Conservation (phyloP, 2,329 filamentous ascomycete genomes). For the Colletotrichum sp. region DNA sequence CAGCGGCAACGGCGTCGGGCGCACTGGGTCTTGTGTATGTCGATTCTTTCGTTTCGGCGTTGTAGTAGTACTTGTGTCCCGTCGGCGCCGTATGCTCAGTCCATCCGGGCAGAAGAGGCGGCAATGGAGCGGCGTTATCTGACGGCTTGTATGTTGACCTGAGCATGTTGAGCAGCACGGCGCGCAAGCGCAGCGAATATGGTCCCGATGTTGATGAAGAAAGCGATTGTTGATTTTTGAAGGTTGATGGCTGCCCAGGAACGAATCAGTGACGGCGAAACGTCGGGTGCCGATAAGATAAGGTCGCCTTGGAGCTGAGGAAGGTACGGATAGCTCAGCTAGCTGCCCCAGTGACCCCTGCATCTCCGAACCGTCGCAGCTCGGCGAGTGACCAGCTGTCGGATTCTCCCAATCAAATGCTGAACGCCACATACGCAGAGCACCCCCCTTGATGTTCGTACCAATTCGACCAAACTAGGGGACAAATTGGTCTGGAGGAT, state of each 20-base stretch:
- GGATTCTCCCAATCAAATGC: not conserved
- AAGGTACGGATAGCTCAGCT: not conserved
- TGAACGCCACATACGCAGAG: not conserved
- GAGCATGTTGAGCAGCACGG: constrained; percentile 58
- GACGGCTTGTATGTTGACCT: constrained; percentile 78
- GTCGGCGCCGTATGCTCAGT: constrained; percentile 91
- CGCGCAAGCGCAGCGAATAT: not conserved
- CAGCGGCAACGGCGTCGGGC: constrained; percentile 20
- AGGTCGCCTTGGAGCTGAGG: not conserved
- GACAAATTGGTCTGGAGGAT: not conserved
- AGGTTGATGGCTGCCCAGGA: not conserved
- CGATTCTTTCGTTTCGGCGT: constrained; percentile 80
- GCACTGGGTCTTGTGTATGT: constrained; percentile 80
- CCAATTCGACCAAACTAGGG: not conserved
- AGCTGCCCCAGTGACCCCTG: not conserved
- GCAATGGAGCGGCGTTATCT: constrained; percentile 38
- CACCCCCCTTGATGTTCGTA: not conserved
- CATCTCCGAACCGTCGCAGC: not conserved
- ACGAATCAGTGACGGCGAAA: not conserved
- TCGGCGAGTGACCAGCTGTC: not conserved
- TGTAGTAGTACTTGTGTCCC: constrained; percentile 89
- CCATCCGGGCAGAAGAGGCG: constrained; percentile 81
- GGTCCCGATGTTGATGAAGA: not conserved
- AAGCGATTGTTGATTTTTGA: not conserved
- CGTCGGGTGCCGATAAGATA: constrained; percentile 9